Percentiles rank a stretch among this genome's conserved stretches.
Evolutionary conservation across 345 rosid species (phyloP).

Genomic region (Syzygium jambos): DNA sequence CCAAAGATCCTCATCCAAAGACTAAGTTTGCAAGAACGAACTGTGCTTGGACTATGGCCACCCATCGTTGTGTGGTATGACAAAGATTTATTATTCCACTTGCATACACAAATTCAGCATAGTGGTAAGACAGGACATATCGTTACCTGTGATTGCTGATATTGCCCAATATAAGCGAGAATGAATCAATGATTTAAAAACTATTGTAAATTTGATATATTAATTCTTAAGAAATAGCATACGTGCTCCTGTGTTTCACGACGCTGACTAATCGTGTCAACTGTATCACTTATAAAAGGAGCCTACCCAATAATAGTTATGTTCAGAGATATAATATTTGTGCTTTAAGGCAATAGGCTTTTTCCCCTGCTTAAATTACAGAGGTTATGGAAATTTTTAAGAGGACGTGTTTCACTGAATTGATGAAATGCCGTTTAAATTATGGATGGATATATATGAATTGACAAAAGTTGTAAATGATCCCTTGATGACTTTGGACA

Average conservation of each 20-base stretch:
- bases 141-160: not conserved
- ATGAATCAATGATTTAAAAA: too few relatives aligned
- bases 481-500: not conserved
- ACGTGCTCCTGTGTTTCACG: not conserved
- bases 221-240: not conserved
- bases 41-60: not conserved
- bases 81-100: not conserved
- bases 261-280: not conserved
- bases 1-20: not conserved
- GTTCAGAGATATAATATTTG: accelerated
- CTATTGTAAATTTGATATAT: too few relatives aligned
- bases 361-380: not conserved
- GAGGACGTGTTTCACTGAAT: not conserved
- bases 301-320: not conserved
- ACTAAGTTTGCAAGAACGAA: not conserved
- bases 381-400: not conserved
- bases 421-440: not conserved
- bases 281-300: not conserved
- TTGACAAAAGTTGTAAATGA: not conserved
- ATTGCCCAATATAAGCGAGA: not conserved
- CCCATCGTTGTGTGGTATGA: not conserved
- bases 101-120: not conserved
- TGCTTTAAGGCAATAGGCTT: not conserved
- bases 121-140: not conserved
- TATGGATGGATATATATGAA: not conserved